Evolutionary conservation across 768 basidiomycete genomes (phyloP).

Genomic region (Russula ochroleuca): DNA sequence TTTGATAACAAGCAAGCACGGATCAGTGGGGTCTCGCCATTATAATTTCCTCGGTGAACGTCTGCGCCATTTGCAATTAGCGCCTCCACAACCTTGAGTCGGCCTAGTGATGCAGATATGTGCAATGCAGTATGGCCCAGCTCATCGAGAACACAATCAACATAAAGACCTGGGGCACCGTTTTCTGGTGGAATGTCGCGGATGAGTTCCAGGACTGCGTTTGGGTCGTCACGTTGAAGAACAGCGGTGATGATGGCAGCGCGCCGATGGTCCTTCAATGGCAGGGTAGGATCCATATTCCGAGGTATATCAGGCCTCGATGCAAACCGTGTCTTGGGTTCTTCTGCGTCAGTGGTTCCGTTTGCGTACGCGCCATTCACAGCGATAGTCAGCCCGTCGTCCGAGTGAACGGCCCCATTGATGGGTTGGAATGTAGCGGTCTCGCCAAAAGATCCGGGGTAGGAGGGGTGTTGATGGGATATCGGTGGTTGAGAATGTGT

Average conservation of each 20-base stretch:
- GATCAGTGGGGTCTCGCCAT: conserved; percentile 92
- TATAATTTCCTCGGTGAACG: conserved; percentile 83
- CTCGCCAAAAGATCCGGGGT: conserved; percentile 33
- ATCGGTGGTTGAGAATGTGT: conserved; percentile 31
- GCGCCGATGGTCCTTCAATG: conserved; percentile 49
- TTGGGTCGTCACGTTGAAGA: conserved; percentile 65
- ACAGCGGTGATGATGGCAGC: conserved; percentile 62
- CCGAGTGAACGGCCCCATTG: conserved; percentile 22
- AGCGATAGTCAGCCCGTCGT: conserved; percentile 38
- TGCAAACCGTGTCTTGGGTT: conserved; percentile 56
- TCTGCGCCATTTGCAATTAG: conserved; percentile 81
- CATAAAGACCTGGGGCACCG: conserved; percentile 42
- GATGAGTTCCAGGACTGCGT: conserved; percentile 55
- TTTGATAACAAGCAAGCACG: conserved; percentile 88
- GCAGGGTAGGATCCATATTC: conserved; percentile 48
- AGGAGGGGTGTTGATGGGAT: conserved; percentile 29
- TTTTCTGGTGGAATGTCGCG: conserved; percentile 54
- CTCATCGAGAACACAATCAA: conserved; percentile 88
- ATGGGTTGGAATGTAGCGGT: conserved; percentile 23
- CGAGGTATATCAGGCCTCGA: conserved; percentile 57
- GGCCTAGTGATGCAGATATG: conserved; percentile 82
- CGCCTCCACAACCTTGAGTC: conserved; percentile 59
- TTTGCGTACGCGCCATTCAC: conserved; percentile 45
- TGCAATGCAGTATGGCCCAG: conserved; percentile 94
- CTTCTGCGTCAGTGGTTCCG: conserved; percentile 41